These are phyloP conservation scores for Juncus inflexus DNA, from an alignment of 176 grass and related monocot species.

Conservation along the genomic window DNA sequence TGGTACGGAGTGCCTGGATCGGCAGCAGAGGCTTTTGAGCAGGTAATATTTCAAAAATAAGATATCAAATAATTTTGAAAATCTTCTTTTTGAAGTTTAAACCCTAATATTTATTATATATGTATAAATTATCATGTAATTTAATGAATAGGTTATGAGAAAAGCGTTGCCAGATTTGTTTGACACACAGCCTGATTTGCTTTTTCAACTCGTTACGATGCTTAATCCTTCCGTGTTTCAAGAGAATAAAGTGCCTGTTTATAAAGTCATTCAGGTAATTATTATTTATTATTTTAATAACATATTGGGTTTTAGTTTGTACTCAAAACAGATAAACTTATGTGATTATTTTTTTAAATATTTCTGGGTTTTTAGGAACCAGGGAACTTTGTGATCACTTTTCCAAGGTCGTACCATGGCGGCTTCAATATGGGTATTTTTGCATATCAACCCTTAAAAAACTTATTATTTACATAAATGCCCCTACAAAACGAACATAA, in stretches of 20 bases:
- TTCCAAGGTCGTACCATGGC: constrained; percentile 91
- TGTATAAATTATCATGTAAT: too few species aligned
- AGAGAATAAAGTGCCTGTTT: constrained; percentile 76
- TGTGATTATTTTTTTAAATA: too few species aligned
- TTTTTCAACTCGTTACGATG: constrained; percentile 98
- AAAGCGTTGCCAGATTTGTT: constrained; percentile 84
- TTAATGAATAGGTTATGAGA: too few species aligned
- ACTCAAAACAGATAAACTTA: too few species aligned
- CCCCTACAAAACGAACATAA: too few species aligned
- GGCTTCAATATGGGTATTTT: constrained; percentile 89
- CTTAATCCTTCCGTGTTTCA: constrained; percentile 78
- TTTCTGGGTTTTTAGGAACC: constrained; percentile 70
- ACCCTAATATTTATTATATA: not conserved
- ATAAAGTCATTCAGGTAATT: constrained; percentile 78
- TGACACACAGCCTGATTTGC: constrained; percentile 82
- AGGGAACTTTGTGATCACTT: constrained; percentile 97
- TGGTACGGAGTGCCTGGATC: constrained; percentile 95
- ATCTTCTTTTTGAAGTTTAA: too few species aligned
- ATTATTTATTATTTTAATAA: too few species aligned
- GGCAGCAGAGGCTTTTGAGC: constrained; percentile 81
- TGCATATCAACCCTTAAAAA: constrained; percentile 6
- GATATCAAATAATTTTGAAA: too few species aligned
- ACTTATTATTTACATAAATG: constrained; percentile 3
- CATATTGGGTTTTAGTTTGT: too few species aligned
- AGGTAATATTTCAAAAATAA: too few species aligned